phyloP scores from a whole-genome alignment of 371 early-diverging fungal genomes.

The Lichtheimia ramosa region DNA sequence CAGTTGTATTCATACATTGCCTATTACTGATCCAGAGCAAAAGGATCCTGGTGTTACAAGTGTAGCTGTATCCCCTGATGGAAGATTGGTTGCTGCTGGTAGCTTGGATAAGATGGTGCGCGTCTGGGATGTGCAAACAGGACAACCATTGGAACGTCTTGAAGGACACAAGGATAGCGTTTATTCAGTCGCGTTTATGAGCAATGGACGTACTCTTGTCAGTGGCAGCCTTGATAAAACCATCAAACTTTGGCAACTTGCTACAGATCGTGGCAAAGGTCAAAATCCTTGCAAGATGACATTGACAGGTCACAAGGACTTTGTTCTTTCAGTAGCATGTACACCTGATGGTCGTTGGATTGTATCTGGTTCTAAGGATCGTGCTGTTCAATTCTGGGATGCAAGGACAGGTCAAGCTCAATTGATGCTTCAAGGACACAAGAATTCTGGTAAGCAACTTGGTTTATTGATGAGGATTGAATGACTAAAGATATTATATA shows the following conservation, averaged over 20 bases:
- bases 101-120: conserved; percentile 89
- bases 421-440: conserved; percentile 95
- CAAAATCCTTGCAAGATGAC: conserved; percentile 43
- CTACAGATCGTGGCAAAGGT: conserved; percentile 27
- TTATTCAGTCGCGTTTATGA: conserved; percentile 90
- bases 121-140: conserved; percentile 83
- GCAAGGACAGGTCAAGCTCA: conserved; percentile 73
- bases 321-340: conserved; percentile 94
- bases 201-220: conserved; percentile 85
- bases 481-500: conserved; percentile 15
- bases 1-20: conserved; percentile 61
- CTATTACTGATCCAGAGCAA: conserved; percentile 71
- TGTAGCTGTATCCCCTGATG: conserved; percentile 83
- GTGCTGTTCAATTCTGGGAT: conserved; percentile 95
- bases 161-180: conserved; percentile 95
- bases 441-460: conserved; percentile 78
- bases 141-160: conserved; percentile 75
- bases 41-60: conserved; percentile 92
- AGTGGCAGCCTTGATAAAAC: conserved; percentile 93
- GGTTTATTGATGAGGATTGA: neutral
- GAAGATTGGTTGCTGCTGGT: conserved; percentile 71
- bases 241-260: conserved; percentile 89
- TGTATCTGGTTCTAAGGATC: conserved; percentile 93
- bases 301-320: conserved; percentile 78
- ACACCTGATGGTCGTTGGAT: conserved; percentile 92